phyloP scores from a whole-genome alignment of 1,284 basidiomycete species.

The Rhodotorula sp. region DNA sequence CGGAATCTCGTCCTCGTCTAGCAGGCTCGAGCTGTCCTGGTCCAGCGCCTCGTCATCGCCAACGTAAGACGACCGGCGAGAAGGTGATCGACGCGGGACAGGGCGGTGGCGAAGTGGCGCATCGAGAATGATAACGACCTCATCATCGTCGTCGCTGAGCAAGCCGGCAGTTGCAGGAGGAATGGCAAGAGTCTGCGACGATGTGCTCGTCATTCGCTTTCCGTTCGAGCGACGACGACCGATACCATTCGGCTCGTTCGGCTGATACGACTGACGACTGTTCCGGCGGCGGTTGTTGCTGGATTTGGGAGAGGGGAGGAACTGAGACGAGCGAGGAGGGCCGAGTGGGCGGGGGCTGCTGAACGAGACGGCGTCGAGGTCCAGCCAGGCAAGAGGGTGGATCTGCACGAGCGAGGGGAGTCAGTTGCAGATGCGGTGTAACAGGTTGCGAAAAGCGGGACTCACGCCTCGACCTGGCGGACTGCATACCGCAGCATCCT shows the following conservation, averaged over 20 bases:
- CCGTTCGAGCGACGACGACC: too few species aligned
- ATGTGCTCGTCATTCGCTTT: too few species aligned
- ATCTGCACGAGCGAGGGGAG: not conserved
- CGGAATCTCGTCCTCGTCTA: conserved; percentile 28
- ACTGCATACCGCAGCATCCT: not conserved
- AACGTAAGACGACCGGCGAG: conserved; percentile 12
- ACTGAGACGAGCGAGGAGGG: not conserved
- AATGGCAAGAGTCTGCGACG: not conserved
- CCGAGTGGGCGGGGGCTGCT: conserved; percentile 1
- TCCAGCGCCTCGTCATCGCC: conserved; percentile 7
- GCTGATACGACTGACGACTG: not conserved
- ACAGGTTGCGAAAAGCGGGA: not conserved
- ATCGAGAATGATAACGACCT: conserved; percentile 35
- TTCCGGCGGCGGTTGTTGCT: not conserved
- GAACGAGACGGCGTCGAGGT: conserved; percentile 38
- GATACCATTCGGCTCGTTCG: too few species aligned
- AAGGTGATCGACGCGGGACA: not conserved
- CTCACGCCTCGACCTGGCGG: not conserved
- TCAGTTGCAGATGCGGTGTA: not conserved
- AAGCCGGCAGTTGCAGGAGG: not conserved
- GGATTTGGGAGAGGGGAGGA: not conserved
- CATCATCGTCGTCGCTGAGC: conserved; percentile 19
- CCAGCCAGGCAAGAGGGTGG: conserved; percentile 37
- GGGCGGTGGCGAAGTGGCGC: conserved; percentile 4
- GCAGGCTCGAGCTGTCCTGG: conserved; percentile 1